phyloP scores from a whole-genome alignment of 1,284 basidiomycete genomes.

The Trametes sp. region DNA sequence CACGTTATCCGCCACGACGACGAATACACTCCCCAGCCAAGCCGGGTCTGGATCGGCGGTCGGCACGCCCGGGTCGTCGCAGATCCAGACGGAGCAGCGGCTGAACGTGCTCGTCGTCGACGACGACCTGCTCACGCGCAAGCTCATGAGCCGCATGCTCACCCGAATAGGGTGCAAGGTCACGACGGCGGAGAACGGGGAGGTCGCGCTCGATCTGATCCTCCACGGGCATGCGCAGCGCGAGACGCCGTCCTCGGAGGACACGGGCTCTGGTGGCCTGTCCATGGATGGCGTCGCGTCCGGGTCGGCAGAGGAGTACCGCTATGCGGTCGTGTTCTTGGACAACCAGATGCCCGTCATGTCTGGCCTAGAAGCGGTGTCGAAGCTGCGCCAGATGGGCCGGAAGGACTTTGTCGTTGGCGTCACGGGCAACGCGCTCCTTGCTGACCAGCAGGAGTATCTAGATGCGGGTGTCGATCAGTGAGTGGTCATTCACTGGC shows the following conservation, averaged over 20 bases:
- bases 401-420: constrained; percentile 81
- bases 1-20: constrained; percentile 21
- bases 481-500: constrained; percentile 49
- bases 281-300: constrained; percentile 28
- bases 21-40: constrained; percentile 20
- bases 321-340: constrained; percentile 80
- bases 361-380: constrained; percentile 78
- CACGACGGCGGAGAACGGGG: constrained; percentile 87
- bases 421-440: constrained; percentile 75
- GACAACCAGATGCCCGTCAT: constrained; percentile 91
- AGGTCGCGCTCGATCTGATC: constrained; percentile 81
- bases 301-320: constrained; percentile 35
- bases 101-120: constrained; percentile 78
- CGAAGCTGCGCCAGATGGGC: constrained; percentile 70
- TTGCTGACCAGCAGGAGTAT: constrained; percentile 78
- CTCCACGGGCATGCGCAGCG: constrained; percentile 44
- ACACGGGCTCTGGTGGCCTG: constrained; percentile 37
- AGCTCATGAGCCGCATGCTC: constrained; percentile 84
- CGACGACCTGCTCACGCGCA: constrained; percentile 81
- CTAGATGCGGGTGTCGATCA: constrained; percentile 79
- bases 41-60: constrained; percentile 9
- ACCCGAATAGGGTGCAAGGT: constrained; percentile 82
- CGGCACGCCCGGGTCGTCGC: constrained; percentile 7
- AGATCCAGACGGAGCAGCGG: constrained; percentile 48
- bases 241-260: constrained; percentile 44